phyloP scores from a whole-genome alignment of 371 early-diverging fungal genomes.

The Polyrhizophydium stewartii region DNA sequence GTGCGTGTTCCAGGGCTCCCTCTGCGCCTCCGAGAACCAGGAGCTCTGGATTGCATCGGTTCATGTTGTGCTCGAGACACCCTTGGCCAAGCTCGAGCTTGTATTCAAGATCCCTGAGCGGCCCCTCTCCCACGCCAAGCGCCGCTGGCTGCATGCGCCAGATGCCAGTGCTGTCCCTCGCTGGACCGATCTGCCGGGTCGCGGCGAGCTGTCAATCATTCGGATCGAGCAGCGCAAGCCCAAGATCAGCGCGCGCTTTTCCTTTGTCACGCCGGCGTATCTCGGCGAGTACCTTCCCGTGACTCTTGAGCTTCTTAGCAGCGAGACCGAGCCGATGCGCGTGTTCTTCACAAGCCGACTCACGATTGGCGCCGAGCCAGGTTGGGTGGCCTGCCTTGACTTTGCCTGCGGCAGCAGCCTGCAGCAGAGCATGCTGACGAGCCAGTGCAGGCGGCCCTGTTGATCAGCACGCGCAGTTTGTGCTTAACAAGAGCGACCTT shows the following conservation, averaged over 20 bases:
- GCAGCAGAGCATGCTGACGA: no score
- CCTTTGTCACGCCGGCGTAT: constrained; percentile 57
- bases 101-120: constrained; percentile 41
- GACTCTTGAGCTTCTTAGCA: constrained; percentile 53
- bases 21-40: constrained; percentile 54
- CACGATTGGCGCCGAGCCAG: constrained; percentile 40
- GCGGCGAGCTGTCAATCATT: constrained; percentile 49
- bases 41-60: constrained; percentile 57
- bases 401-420: no score
- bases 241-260: constrained; percentile 51
- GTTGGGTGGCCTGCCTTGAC: no score
- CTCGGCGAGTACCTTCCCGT: constrained; percentile 67
- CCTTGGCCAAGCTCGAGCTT: constrained; percentile 40
- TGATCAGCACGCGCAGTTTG: no score
- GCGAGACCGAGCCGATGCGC: constrained; percentile 51
- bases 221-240: constrained; percentile 62
- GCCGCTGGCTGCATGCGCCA: constrained; percentile 38
- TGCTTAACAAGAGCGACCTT: background rate
- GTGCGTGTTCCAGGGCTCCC: constrained; percentile 58
- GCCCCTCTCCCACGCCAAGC: constrained; percentile 11
- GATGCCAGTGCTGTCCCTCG: constrained; percentile 22
- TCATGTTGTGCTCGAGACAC: constrained; percentile 37
- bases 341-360: constrained; percentile 48
- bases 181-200: constrained; percentile 34
- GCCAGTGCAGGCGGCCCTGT: no score